Base-by-base conservation (phyloP, 306 rosid genomes). In the Acacia confusa region DNA sequence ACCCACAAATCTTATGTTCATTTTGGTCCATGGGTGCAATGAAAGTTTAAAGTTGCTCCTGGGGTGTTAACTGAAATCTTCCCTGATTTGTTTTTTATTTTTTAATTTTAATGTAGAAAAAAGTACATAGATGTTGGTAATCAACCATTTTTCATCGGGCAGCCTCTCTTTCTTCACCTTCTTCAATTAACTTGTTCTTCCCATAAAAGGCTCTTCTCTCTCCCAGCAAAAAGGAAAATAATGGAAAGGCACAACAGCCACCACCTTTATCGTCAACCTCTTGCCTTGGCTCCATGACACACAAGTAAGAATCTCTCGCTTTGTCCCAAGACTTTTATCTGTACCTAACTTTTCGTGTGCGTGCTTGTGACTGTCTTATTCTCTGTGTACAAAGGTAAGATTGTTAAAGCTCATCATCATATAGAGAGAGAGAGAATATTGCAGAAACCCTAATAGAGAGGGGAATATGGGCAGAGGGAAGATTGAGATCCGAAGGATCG, bases 401-500 rank as follows among this genome's bases (percentile, higher is more conserved):
- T 47, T 9, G 16, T 36, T 45, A 45, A 17, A 55, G 58, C n/a
- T 52, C 24, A 52, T 50, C 45, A 36, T 43, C 45, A n/a, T n/a
- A n/a, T n/a, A n/a, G n/a, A 10, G 30, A 9, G 2, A 6, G 13
- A 65, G 72, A 41, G 44, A 12, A 32, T 76, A 17, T 58, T 71
- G 14, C 63, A 83, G 84, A 86, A 90, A 89, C 94, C 93, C 92
- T 88, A 86, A 27, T 58, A 24, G 34, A 60, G 65, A 38, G 41
- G 27, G 38, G 34, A 30, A 30, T 71, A 90, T 94, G 98, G 97
- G 98, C 72, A 87, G 97, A 85, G 98, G 98, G 75, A 94, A 94
- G 92, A 92, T 94, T 75, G 94, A 85, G 86, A 94, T 94, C 52
- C 87, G 82, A 81, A 88, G 92, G 90, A 92, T 94, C 72, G 98